Base-by-base conservation (phyloP, 768 basidiomycete species). In the Podaxis mareebaensis region DNA sequence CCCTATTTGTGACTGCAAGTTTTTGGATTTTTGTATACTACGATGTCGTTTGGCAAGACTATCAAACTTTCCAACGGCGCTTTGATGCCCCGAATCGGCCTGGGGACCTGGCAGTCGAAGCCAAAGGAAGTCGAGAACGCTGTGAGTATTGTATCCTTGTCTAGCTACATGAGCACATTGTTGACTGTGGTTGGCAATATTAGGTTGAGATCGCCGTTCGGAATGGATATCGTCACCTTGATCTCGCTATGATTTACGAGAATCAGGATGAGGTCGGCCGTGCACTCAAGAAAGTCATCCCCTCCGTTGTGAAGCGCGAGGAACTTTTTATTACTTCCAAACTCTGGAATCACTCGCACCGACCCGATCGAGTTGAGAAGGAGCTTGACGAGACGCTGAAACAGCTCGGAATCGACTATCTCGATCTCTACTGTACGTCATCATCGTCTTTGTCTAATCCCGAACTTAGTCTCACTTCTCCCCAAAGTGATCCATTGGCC, bases 291-390 rank as follows among this genome's bases (percentile, higher is more conserved):
- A 90, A 89, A 71, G 84, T 93, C 70, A 86, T 92, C 64, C 87
- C 87, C 0, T 83, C 84, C 8, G 89, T 92, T 58, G 90, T 93
- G 64, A 84, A 87, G 70, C 89, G 93, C 66, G 85, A 91, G 71
- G 87, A 95, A 13, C 82, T 94, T 60, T 93, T 90, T 74, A 86
- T 91, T 74, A 92, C 91, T 2, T 87, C 86, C 48, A 92, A 95
- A 74, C 81, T 93, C 53, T 95, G 93, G 93, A 93, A 93, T 75
- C 80, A 81, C 53, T 79, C 83, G 10, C 92, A 92, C 71, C 82
- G 80, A 63, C 86, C 90, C 4, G 80, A 83, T 7, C 73, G 81
- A 56, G 91, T 90, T 30, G 89, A 89, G 78, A 84, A 83, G 54
- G 89, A 87, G 67, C 86, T 95, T 53, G 86, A 95, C 58, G 85